These are phyloP conservation scores for Prorocentrum cordatum DNA, from an alignment of 169 alveolate genomes.

Conservation along the genomic window DNA sequence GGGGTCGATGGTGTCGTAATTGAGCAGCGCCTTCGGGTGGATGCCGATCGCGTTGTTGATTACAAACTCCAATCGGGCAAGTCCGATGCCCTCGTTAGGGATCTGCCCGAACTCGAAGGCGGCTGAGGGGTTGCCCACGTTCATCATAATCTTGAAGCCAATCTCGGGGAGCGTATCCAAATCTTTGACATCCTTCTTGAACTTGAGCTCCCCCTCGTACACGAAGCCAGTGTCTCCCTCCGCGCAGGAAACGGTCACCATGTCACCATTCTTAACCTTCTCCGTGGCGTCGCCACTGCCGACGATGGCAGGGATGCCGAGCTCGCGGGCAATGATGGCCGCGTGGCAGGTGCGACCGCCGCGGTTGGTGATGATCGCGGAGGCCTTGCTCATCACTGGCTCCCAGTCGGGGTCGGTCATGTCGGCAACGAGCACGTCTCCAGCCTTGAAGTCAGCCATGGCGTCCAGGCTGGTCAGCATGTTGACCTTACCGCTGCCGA, in stretches of 20 bases:
- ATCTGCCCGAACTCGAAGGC: conserved; percentile 60
- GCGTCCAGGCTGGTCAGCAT: conserved; percentile 43
- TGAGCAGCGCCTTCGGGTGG: conserved; percentile 49
- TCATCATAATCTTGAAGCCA: conserved; percentile 57
- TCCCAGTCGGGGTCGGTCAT: conserved; percentile 67
- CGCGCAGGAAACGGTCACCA: conserved; percentile 47
- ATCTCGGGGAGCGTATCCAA: conserved; percentile 30
- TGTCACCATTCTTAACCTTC: conserved; percentile 36
- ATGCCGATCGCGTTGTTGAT: conserved; percentile 62
- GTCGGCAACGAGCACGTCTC: conserved; percentile 44
- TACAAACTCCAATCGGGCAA: conserved; percentile 59
- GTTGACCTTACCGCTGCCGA: conserved; percentile 49
- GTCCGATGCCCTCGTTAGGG: conserved; percentile 63
- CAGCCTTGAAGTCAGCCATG: conserved; percentile 23
- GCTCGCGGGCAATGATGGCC: conserved; percentile 63
- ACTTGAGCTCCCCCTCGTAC: conserved; percentile 42
- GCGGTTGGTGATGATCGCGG: conserved; percentile 68
- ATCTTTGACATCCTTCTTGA: conserved; percentile 30
- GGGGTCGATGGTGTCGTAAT: conserved; percentile 44
- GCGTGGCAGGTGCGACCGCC: conserved; percentile 68
- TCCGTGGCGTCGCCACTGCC: conserved; percentile 62
- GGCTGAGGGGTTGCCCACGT: conserved; percentile 52
- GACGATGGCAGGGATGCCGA: conserved; percentile 59
- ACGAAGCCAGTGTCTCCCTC: conserved; percentile 67
- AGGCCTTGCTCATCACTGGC: conserved; percentile 47